Evolutionary conservation across 192 early-diverging fungal species (phyloP), one percentile per base, ranked within the genome.

Genomic region (Gaertneriomyces sp.): DNA sequence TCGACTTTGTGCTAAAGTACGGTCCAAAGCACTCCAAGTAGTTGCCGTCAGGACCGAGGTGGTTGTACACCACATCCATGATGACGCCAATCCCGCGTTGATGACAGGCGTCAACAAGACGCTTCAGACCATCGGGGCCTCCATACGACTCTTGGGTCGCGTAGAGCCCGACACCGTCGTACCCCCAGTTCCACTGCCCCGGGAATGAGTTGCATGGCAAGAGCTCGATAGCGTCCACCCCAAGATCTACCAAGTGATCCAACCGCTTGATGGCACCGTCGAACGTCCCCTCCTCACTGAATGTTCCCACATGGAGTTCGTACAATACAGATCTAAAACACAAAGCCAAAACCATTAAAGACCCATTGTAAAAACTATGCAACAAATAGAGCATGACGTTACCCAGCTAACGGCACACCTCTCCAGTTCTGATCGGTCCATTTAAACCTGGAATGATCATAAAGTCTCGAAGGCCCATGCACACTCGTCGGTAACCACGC

Each of bases 21-120:
- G 69, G 69, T 7, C 69, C 69, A 64, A 70, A 70, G 54, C 69
- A 70, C 39, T 70, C 69, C 40, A 70, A 57, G 42, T 70, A 70
- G 54, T 70, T 70, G 7, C 69, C 69, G 40, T 70, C 69, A 25
- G 69, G 69, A 38, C 69, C 69, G 1, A 70, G 53, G 41, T 70
- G 69, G 53, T 70, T 70, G 76, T 95, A 92, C n/a, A 95, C 93
- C 4, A 95, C 80, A 61, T 95, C 93, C 72, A 95, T 65, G 8
- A 93, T 76, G 33, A 95, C 91, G 0, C 76, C 81, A 43, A 95
- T 73, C 5, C 93, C 93, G 53, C 88, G 58, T 7, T 81, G 82
- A 57, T 94, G 93, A 12, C 90, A 91, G 20, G 90, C 90, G 61
- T 94, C 91, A 2, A 94, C 84, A 51, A 94, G 72, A 70, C 87